Evolutionary conservation across 1,284 basidiomycete species (phyloP).

Genomic region (Papiliotrema nemorosa): DNA sequence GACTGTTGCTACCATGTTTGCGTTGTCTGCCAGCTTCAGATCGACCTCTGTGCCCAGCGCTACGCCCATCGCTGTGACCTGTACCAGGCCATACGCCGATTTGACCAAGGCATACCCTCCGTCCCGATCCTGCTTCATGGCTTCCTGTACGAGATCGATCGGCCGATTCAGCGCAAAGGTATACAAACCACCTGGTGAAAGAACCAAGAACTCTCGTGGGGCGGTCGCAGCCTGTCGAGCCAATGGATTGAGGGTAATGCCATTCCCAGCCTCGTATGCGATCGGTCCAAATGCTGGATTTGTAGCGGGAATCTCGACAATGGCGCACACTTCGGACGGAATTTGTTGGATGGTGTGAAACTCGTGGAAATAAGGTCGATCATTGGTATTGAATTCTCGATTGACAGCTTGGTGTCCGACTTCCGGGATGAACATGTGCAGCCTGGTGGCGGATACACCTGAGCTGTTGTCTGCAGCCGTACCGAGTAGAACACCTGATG

Average conservation of each 20-base stretch:
- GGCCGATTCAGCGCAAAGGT: slow-evolving; percentile 33
- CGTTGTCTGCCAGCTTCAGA: slow-evolving; percentile 9
- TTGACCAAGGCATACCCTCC: slow-evolving; percentile 7
- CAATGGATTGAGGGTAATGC: slow-evolving; percentile 30
- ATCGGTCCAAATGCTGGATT: slow-evolving; percentile 23
- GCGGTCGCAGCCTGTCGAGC: slow-evolving; percentile 28
- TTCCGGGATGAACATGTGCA: slow-evolving; percentile 32
- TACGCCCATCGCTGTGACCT: slow-evolving; percentile 41
- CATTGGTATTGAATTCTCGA: slow-evolving; percentile 17
- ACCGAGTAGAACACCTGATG: slow-evolving; percentile 36
- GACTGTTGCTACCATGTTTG: slow-evolving; percentile 10
- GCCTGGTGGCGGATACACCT: slow-evolving; percentile 19
- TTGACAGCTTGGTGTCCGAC: slow-evolving; percentile 13
- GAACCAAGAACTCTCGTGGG: slow-evolving; percentile 36
- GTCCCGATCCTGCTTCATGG: slow-evolving; percentile 39
- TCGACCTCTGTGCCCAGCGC: slow-evolving; percentile 31
- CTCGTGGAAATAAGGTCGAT: slow-evolving; percentile 30
- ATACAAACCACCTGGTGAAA: slow-evolving; percentile 38
- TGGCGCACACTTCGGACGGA: slow-evolving; percentile 77
- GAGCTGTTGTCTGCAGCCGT: slow-evolving; percentile 6
- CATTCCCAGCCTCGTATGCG: slow-evolving; percentile 14
- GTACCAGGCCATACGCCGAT: slow-evolving; percentile 4
- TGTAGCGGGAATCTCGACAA: slow-evolving; percentile 51
- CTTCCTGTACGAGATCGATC: slow-evolving; percentile 38
- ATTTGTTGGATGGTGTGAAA: slow-evolving; percentile 55